These are phyloP conservation scores for Tulasnella sp. DNA, from an alignment of 768 basidiomycete genomes.

Conservation along the genomic window DNA sequence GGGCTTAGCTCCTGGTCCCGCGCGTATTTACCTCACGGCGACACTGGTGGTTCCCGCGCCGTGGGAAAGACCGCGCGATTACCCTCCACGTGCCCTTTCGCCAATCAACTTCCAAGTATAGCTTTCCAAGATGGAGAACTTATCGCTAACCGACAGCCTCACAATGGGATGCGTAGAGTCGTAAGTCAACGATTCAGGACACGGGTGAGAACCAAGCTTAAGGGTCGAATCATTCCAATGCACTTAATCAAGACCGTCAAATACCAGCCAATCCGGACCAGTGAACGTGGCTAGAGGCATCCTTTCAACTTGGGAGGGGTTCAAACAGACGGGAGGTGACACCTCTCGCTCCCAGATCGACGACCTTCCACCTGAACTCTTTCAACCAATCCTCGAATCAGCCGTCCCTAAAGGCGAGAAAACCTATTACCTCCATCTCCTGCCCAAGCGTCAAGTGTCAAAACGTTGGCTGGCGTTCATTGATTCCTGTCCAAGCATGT, in stretches of 20 bases:
- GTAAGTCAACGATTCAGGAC: too few relatives aligned
- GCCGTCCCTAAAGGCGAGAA: neutral
- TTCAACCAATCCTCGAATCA: neutral
- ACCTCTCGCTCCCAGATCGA: neutral
- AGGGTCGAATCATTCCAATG: neutral
- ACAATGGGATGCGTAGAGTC: too few relatives aligned
- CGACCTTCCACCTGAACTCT: neutral
- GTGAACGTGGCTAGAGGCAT: neutral
- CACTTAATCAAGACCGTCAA: neutral
- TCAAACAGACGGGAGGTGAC: neutral
- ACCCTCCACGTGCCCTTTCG: too few relatives aligned
- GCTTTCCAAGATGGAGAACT: too few relatives aligned
- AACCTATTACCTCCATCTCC: neutral
- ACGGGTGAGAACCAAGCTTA: too few relatives aligned
- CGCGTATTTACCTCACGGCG: too few relatives aligned
- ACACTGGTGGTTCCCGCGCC: too few relatives aligned
- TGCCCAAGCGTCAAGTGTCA: neutral
- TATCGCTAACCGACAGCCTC: too few relatives aligned
- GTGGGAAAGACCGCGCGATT: too few relatives aligned
- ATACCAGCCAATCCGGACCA: neutral
- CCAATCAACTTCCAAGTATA: too few relatives aligned
- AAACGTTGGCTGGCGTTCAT: neutral
- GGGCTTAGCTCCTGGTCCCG: too few relatives aligned
- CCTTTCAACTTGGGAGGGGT: too few relatives aligned
- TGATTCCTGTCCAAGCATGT: neutral